Evolutionary conservation across 2,329 filamentous ascomycete genomes (phyloP), one percentile per base, ranked within the genome.

Genomic region (Colletotrichum sp.): DNA sequence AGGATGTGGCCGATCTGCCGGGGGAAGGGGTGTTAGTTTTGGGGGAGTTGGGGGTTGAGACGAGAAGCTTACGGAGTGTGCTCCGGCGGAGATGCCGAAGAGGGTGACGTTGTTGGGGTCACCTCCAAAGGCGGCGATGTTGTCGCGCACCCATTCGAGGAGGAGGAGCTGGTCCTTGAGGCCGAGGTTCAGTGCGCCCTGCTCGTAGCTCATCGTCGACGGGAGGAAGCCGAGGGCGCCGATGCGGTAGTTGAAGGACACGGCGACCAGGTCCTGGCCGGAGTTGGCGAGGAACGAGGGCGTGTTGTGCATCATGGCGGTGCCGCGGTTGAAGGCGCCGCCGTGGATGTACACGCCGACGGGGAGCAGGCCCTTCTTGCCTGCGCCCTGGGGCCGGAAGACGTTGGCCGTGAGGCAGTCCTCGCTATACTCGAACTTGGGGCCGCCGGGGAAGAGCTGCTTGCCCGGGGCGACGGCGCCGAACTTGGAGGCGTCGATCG

Each of bases 211-310:
- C 76, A 90, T 79, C 15, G 83, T 82, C 18, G 89, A 92, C 10
- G 91, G 89, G 30, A 95, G 83, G 84, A 96, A 95, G 0, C 95
- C 95, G 80, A 95, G 87, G 5, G 91, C 89, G 3, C 92, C 92
- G 62, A 95, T 88, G 12, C 93, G 89, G 82, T 94, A 92, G 83
- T 90, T 91, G 81, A 93, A 90, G 80, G 87, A 90, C 64, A 93
- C 87, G 30, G 86, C 90, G 49, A 94, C 85, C 63, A 94, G 84
- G 15, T 89, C 89, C 63, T 85, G 81, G n/a, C 85, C 84, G 6
- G 88, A 84, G 85, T 90, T 93, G 7, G 89, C 87, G 13, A 93
- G 89, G 84, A 94, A 91, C 39, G 90, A 90, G 1, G 88, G 89
- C 77, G 93, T 90, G 80, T 94, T 89, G 75, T 93, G 88, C 85